These are phyloP conservation scores for Talaromyces sp. DNA, from an alignment of 2,329 filamentous ascomycete genomes.

Conservation along the genomic window DNA sequence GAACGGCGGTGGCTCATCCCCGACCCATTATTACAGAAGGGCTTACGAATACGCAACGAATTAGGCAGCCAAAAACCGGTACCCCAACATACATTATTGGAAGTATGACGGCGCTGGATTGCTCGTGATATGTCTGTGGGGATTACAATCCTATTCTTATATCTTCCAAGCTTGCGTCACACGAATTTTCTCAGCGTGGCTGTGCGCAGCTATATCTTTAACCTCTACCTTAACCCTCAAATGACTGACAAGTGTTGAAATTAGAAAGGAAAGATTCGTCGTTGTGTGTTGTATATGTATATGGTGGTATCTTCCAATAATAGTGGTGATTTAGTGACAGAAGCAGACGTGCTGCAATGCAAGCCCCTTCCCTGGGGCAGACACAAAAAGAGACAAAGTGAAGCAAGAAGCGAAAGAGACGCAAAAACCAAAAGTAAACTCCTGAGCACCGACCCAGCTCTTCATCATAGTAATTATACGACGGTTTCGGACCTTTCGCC, in stretches of 20 bases:
- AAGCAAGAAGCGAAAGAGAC: neutral
- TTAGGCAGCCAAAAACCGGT: neutral
- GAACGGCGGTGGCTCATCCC: neutral
- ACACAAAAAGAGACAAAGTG: neutral
- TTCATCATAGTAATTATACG: conserved; percentile 47
- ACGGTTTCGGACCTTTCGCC: conserved; percentile 74
- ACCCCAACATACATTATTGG: neutral
- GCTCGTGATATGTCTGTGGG: neutral
- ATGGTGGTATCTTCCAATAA: conserved; percentile 11
- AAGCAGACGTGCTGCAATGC: conserved; percentile 1
- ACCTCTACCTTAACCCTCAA: neutral
- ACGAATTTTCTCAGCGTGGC: neutral
- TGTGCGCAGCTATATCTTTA: neutral
- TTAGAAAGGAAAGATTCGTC: neutral
- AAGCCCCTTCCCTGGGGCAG: neutral
- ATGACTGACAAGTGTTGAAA: neutral
- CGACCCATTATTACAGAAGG: neutral
- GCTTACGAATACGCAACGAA: neutral
- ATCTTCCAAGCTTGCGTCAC: neutral
- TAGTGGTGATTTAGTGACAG: conserved; percentile 2
- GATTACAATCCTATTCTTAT: neutral
- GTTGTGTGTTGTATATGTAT: conserved; percentile 3
- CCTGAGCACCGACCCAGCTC: conserved; percentile 5
- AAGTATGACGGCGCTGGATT: neutral
- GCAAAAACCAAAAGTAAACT: conserved; percentile 3